These are phyloP conservation scores for Balamuthia mandrillaris DNA, from an alignment of 208 protist species.

Conservation along the genomic window DNA sequence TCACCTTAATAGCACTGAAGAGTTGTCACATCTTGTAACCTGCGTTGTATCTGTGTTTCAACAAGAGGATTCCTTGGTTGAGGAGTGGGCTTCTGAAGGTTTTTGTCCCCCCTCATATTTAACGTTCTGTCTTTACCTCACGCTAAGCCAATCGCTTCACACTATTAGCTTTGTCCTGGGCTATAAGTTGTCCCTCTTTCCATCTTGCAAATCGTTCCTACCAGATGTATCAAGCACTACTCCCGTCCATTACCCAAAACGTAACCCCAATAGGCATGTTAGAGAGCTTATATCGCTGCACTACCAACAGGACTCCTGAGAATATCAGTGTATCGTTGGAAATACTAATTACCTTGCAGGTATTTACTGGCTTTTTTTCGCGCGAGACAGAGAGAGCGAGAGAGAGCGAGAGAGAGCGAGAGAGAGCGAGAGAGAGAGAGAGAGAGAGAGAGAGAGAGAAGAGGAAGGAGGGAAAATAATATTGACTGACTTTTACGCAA, in stretches of 20 bases:
- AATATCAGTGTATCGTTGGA: constrained; percentile 5
- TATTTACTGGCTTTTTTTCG: background rate
- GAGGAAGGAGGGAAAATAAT: too few relatives aligned
- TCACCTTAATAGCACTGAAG: background rate
- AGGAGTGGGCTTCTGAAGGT: constrained; percentile 24
- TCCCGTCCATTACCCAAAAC: background rate
- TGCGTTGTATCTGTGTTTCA: background rate
- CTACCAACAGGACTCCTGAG: background rate
- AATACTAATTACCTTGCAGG: background rate
- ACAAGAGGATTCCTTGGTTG: background rate
- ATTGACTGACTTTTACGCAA: too few relatives aligned
- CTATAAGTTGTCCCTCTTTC: constrained; percentile 18
- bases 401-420: background rate
- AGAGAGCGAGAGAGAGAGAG: too few relatives aligned
- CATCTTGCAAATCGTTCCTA: constrained; percentile 32
- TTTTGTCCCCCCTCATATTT: too few relatives aligned
- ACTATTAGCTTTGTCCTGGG: constrained; percentile 18
- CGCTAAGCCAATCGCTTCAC: too few relatives aligned
- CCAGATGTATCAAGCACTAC: constrained; percentile 31
- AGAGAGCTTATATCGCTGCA: background rate
- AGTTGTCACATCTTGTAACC: background rate
- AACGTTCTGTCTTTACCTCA: too few relatives aligned
- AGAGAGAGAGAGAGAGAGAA: too few relatives aligned
- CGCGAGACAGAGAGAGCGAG: background rate
- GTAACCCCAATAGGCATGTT: constrained; percentile 20